phyloP scores from a whole-genome alignment of 345 rosid genomes.

The Bruguiera parviflora region DNA sequence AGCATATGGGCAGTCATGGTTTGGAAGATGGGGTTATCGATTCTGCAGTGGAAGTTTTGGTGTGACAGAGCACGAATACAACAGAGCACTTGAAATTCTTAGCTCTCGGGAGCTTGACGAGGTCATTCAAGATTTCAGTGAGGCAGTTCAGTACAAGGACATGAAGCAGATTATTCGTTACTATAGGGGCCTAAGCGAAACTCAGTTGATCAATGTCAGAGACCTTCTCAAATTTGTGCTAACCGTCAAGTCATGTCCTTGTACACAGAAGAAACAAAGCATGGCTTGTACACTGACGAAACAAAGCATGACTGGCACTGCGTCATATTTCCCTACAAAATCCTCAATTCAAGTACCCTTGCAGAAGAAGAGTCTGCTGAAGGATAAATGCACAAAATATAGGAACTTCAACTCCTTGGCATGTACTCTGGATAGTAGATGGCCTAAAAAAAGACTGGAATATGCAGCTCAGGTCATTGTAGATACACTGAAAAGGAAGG shows the following conservation, averaged over 20 bases:
- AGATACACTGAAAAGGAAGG: constrained; percentile 51
- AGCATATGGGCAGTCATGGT: constrained; percentile 87
- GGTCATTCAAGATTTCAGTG: constrained; percentile 42
- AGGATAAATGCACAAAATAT: constrained; percentile 38
- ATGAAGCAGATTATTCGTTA: constrained; percentile 43
- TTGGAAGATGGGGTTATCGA: constrained; percentile 85
- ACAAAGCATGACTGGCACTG: constrained; percentile 7
- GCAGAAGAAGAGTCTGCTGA: constrained; percentile 29
- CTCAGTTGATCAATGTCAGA: constrained; percentile 49
- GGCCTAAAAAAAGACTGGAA: constrained; percentile 76
- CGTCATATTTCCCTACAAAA: constrained; percentile 19
- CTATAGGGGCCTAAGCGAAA: constrained; percentile 63
- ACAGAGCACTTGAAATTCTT: constrained; percentile 58
- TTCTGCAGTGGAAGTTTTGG: constrained; percentile 79
- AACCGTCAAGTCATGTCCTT: constrained; percentile 47
- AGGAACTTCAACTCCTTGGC: constrained; percentile 43
- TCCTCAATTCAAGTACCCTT: constrained; percentile 18
- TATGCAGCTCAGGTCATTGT: constrained; percentile 81
- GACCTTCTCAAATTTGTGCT: constrained; percentile 77
- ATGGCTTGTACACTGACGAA: constrained; percentile 31
- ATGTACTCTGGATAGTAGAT: constrained; percentile 62
- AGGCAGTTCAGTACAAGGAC: constrained; percentile 24
- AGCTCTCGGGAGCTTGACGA: constrained; percentile 53
- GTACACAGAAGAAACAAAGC: constrained; percentile 30
- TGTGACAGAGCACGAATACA: constrained; percentile 52